A percentile compares a stretch with the other conserved stretches of the same genome.
Evolutionary conservation across 331 rosid species (phyloP).

Genomic region (Quercus lobata): DNA sequence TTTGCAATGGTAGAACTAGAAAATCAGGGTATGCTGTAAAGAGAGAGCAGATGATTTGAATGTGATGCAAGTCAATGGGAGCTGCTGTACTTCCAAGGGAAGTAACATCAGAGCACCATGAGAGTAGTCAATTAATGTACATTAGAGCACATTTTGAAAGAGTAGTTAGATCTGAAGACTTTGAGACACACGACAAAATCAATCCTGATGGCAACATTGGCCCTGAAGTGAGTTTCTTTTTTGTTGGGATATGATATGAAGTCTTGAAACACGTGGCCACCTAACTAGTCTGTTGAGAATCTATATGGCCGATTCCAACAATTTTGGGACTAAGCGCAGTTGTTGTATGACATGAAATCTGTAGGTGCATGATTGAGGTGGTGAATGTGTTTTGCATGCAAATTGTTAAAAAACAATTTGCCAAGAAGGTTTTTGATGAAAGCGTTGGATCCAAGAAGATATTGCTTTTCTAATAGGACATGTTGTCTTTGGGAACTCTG

Average conservation of each 20-base stretch:
- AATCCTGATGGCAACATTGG: slow-evolving; percentile 65
- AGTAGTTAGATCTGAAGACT: slow-evolving; percentile 71
- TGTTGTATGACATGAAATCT: too few species aligned
- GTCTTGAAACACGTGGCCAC: too few species aligned
- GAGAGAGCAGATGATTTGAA: slow-evolving; percentile 63
- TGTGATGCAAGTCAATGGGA: slow-evolving; percentile 72
- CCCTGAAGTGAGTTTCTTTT: slow-evolving; percentile 59
- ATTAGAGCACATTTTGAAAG: slow-evolving; percentile 70
- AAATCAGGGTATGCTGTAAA: slow-evolving; percentile 71
- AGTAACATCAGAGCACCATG: slow-evolving; percentile 20
- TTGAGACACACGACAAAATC: slow-evolving; percentile 72
- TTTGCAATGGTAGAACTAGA: slow-evolving; percentile 51
- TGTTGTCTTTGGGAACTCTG: neutral
- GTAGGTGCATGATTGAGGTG: neutral
- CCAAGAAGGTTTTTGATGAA: neutral
- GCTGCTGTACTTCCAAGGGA: slow-evolving; percentile 63
- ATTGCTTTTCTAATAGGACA: too few species aligned
- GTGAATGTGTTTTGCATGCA: too few species aligned
- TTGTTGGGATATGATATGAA: slow-evolving; percentile 50
- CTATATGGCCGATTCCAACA: too few species aligned
- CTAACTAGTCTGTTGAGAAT: too few species aligned
- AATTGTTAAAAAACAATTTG: too few species aligned
- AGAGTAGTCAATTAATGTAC: slow-evolving; percentile 52
- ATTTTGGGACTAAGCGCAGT: too few species aligned
- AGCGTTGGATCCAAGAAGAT: neutral